Conservation (phyloP, 2,329 filamentous ascomycete species). For the Botrytis squamosa region DNA sequence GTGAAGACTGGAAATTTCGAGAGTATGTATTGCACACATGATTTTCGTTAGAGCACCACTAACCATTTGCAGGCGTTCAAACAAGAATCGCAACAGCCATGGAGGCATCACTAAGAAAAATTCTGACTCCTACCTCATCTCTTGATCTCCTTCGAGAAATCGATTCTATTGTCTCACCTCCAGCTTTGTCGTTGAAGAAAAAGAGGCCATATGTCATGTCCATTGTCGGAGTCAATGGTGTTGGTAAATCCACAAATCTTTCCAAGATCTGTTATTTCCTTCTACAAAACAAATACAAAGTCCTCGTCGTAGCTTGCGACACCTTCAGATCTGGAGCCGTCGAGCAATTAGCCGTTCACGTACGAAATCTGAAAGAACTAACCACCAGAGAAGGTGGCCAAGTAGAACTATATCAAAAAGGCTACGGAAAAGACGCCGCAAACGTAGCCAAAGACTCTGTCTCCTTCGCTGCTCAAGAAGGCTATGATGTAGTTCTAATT, state of each 20-base stretch:
- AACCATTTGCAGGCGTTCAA: slow-evolving; percentile 60
- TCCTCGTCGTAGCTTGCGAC: slow-evolving; percentile 90
- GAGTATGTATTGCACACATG: slow-evolving; percentile 44
- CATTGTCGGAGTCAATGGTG: slow-evolving; percentile 96
- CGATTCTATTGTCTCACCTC: slow-evolving; percentile 69
- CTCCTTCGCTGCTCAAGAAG: slow-evolving; percentile 68
- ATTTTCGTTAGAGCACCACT: slow-evolving; percentile 21
- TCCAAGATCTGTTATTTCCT: slow-evolving; percentile 98
- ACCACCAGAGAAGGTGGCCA: slow-evolving; percentile 77
- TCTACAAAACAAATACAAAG: slow-evolving; percentile 93
- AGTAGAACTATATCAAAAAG: slow-evolving; percentile 93
- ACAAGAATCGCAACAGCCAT: slow-evolving; percentile 80
- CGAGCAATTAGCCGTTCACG: slow-evolving; percentile 93
- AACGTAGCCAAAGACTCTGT: slow-evolving; percentile 94
- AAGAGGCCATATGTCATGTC: slow-evolving; percentile 92
- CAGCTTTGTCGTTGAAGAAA: slow-evolving; percentile 60
- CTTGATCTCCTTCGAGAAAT: slow-evolving; percentile 94
- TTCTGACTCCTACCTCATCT: slow-evolving; percentile 92
- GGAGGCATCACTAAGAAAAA: slow-evolving; percentile 89
- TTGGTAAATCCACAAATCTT: slow-evolving; percentile 96
- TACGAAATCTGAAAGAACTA: slow-evolving; percentile 88
- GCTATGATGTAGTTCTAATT: slow-evolving; percentile 91
- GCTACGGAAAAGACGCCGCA: slow-evolving; percentile 96
- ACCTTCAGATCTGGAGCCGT: slow-evolving; percentile 97
- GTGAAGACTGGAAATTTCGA: slow-evolving; percentile 93